Evolutionary conservation across 2,329 filamentous ascomycete species (phyloP), one percentile per base, ranked within the genome.

Genomic region (Ampelomyces quisqualis): DNA sequence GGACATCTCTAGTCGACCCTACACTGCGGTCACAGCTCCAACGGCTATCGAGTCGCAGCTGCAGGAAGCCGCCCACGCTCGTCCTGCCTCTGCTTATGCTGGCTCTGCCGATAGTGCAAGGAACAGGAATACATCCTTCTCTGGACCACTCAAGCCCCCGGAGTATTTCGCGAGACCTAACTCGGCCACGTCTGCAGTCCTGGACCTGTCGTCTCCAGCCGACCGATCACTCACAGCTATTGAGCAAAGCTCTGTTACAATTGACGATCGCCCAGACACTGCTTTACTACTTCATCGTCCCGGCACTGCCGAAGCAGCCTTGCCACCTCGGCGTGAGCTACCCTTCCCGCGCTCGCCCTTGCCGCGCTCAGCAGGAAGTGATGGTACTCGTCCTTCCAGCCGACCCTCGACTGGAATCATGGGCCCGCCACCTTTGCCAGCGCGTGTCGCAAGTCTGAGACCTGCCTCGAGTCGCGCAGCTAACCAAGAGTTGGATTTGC

Each of bases 261-360:
- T 38, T n/a, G 20, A 33, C 3, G 31, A 45, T 17, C 57, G 54
- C 11, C 51, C 56, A 24, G 49, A 48, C 7, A 56, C 54, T 21
- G 45, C 57, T 21, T 41, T 48, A 14, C 38, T 56, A 6, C 51
- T 50, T 28, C 36, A 38, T n/a, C 47, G 53, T 3, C 53, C 45
- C 10, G 41, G 47, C 13, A 47, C 55, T 19, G 36, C 47, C 8
- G 47, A 48, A 11, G 34, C 49, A n/a, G 33, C 45, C 13, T 53
- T 70, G 21, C 68, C 68, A 17, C 67, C 68, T 6, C 53, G 62
- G 34, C 60, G 69, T 33, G 68, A 71, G 45, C 58, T 71, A 13
- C 69, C 70, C 3, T 73, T 73, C 45, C 51, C 58, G 24, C 60
- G 65, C 6, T 51, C 60, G n/a, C 62, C 61, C 15, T 32, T 53